Evolutionary conservation across 768 basidiomycete genomes (phyloP), one percentile per base, ranked within the genome.

Genomic region (Dioszegia crocea): DNA sequence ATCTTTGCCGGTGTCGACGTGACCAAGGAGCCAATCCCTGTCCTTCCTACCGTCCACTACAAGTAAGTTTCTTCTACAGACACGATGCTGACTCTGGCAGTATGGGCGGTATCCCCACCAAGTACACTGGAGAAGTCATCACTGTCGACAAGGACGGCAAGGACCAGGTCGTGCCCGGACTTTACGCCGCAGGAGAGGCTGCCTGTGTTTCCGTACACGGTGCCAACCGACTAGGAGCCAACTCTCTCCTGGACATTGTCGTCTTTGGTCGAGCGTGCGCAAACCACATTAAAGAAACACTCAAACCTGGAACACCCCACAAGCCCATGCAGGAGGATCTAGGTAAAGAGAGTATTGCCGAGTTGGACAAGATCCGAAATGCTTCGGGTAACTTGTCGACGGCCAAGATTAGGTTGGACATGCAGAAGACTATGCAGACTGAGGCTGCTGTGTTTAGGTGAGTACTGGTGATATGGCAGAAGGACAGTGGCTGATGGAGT

Each of bases 201-300:
- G 96, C 96, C 6, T 97, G 91, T 67, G 96, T 98, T 30, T 99
- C 96, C 19, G 96, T 99, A 19, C 96, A 99, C 71, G 96, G 96
- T 64, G 96, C 96, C 64, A 99, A 99, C 82, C 92, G 96, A 79
- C 88, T 99, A 54, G 96, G 96, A 70, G 96, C 96, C 75, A 99
- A 99, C 83, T 99, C 96, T 21, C 86, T 99, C 26, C 82, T 99
- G 66, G 96, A 98, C 77, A 96, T 98, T 67, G 96, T 98, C 77
- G 96, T 98, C 66, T 99, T 98, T 71, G 96, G 96, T 68, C 92
- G 96, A 78, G 94, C 96, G n/a, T 92, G 89, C 70, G 94, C 96
- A 26, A 89, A 96, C 79, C 96, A 98, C 80, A 98, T 98, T 76
- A 86, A 85, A 66, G 91, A 94, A 56, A 98, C 83, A 40, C 82